Base-by-base conservation (phyloP, 352 stramenopile genomes). In the Phytophthora hibernalis region DNA sequence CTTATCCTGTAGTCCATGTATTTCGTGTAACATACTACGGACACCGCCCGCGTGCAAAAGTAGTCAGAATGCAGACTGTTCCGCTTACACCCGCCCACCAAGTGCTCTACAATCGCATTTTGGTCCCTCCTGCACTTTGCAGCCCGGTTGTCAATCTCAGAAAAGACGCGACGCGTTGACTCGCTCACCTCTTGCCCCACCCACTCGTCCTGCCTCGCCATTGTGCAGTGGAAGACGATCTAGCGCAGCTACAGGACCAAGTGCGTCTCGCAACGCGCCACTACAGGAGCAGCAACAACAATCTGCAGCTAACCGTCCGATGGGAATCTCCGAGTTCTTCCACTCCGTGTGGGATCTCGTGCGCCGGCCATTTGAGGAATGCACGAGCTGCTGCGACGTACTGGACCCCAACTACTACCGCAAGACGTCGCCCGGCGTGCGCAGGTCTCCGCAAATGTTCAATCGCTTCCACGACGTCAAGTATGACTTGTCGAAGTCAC, bases 381-480 rank as follows among this genome's bases (percentile, higher is more conserved):
- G 70, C 31, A 68, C 60, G 45, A 77, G 61, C 40, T 77, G 73
- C 54, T 71, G 58, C 51, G 71, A 71, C 22, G 58, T 81, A 16
- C 58, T 72, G 33, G 73, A 81, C 65, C 52, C 56, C 15, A 50
- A 70, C 54, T 77, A 77, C 65, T 77, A 71, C 37, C 55, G 65
- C 59, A 74, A 74, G 43, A 72, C 65, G 35, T 81, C 73, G n/a
- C 73, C 73, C 1, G 73, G 73, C 22, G 73, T 75, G 48, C 56
- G 45, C 38, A 61, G 60, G 20, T 70, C 52, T 21, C 61, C 65
- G 30, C 73, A 70, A 40, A 68, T 69, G 61, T 81, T 76, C 50
- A 56, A 71, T 31, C 65, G 59, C 35, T 77, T 72, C 42, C n/a
- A 56, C 53, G 65, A 76, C 44, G 57, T 77, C 61, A 81, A 78